Percentiles rank a stretch among this genome's conserved stretches.
phyloP scores from a whole-genome alignment of 176 grass and related monocot species.

The Leersia perrieri region DNA sequence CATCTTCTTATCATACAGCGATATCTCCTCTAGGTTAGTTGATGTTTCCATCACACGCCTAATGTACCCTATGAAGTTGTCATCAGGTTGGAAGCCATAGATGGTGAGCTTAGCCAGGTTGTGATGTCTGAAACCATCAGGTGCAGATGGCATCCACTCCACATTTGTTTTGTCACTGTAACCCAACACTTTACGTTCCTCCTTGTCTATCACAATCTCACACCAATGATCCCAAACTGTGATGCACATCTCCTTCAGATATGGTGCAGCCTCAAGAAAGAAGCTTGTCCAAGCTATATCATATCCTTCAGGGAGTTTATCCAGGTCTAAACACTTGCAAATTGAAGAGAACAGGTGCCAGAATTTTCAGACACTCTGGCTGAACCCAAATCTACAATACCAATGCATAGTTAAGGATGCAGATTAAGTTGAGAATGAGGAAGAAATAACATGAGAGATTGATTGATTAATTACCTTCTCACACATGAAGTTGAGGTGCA shows the following conservation, averaged over 20 bases:
- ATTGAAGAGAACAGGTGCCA: not conserved
- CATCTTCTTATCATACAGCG: not conserved
- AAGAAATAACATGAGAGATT: no score
- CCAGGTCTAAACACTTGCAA: not conserved
- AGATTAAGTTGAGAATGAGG: no score
- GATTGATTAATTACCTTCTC: conserved; percentile 12
- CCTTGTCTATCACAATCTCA: not conserved
- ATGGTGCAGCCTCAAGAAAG: not conserved
- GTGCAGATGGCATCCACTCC: not conserved
- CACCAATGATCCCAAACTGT: not conserved
- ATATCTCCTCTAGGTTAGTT: not conserved
- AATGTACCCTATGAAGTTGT: not conserved
- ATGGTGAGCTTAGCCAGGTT: not conserved
- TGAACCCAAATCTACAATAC: not conserved
- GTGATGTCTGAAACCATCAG: not conserved
- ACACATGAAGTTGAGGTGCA: not conserved
- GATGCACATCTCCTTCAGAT: not conserved
- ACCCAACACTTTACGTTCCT: not conserved
- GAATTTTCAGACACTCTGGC: not conserved
- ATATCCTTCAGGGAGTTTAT: not conserved
- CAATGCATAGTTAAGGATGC: not conserved
- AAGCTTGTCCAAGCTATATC: conserved; percentile 2
- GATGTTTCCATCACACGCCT: not conserved
- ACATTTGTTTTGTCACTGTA: not conserved
- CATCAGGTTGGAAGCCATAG: not conserved